These are phyloP conservation scores for Fusarium coicis DNA, from an alignment of 2,329 filamentous ascomycete species.

Conservation along the genomic window DNA sequence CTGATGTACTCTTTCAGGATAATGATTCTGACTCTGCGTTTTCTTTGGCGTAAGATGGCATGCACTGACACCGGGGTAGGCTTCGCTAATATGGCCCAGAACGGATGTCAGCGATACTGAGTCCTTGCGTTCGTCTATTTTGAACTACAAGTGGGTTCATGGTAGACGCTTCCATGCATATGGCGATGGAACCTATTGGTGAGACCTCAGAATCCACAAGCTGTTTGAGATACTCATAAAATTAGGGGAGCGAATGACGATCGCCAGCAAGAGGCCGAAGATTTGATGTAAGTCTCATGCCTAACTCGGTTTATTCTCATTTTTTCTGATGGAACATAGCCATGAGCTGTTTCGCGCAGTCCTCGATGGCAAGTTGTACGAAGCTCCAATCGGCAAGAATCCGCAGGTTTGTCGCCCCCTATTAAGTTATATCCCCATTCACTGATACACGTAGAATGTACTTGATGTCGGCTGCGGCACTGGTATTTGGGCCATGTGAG, in stretches of 20 bases:
- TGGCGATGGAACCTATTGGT: slow-evolving; percentile 26
- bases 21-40: slow-evolving; percentile 25
- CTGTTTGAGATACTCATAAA: too few species aligned
- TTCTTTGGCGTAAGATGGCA: slow-evolving; percentile 8
- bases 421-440: fast-evolving
- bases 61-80: background rate
- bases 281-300: slow-evolving; percentile 10
- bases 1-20: slow-evolving; percentile 11
- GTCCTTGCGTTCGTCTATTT: slow-evolving; percentile 18
- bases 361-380: slow-evolving; percentile 16
- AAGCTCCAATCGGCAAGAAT: slow-evolving; percentile 18
- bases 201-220: background rate
- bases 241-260: slow-evolving; percentile 28
- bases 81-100: background rate
- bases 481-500: slow-evolving; percentile 29
- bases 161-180: slow-evolving; percentile 23
- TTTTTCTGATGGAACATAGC: background rate
- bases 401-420: background rate
- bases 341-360: slow-evolving; percentile 27
- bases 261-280: slow-evolving; percentile 28
- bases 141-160: slow-evolving; percentile 31
- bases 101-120: slow-evolving; percentile 20
- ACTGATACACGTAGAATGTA: background rate
- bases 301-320: fast-evolving
- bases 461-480: slow-evolving; percentile 24